Base-by-base conservation (phyloP, 768 basidiomycete genomes). In the Mycena vitilis region DNA sequence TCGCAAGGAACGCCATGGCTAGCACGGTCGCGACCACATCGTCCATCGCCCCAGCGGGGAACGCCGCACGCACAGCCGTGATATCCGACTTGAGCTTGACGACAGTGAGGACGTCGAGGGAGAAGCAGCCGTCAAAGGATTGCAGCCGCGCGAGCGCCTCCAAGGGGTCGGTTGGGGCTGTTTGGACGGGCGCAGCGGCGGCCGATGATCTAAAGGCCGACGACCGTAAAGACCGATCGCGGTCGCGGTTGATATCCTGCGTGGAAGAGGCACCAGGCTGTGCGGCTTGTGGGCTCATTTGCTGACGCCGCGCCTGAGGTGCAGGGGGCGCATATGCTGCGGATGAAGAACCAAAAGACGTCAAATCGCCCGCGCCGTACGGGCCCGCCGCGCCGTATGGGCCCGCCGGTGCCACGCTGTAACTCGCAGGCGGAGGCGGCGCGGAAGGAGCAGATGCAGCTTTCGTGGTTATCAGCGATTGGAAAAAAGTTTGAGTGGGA, bases 141-240 rank as follows among this genome's bases (percentile, higher is more conserved):
- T 73, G 72, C 13, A 71, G 18, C 22, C 72, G 69, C 16, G 72
- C 72, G 6, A 73, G 69, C 23, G 55, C 59, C 47, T 73, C 69
- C 49, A 73, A 44, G 13, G 60, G 49, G 53, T 73, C 72, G 6
- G 54, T n/a, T n/a, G n/a, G n/a, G n/a, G n/a, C n/a, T n/a, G n/a
- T n/a, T n/a, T n/a, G n/a, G n/a, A n/a, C n/a, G n/a, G n/a, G n/a
- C n/a, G n/a, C n/a, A n/a, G n/a, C n/a, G n/a, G n/a, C n/a, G n/a
- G n/a, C n/a, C n/a, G n/a, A n/a, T n/a, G n/a, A n/a, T n/a, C n/a
- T n/a, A n/a, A n/a, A n/a, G n/a, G n/a, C n/a, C n/a, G n/a, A 7
- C 30, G 57, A 20, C 6, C 15, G 23, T n/a, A 3, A 13, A 0
- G 52, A 36, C 3, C 36, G 52, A 9, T 53, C 30, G 30, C 30